A percentile compares a stretch with the other conserved stretches of the same genome.
phyloP scores from a whole-genome alignment of 257 asterid genomes.

The Phtheirospermum japonicum region DNA sequence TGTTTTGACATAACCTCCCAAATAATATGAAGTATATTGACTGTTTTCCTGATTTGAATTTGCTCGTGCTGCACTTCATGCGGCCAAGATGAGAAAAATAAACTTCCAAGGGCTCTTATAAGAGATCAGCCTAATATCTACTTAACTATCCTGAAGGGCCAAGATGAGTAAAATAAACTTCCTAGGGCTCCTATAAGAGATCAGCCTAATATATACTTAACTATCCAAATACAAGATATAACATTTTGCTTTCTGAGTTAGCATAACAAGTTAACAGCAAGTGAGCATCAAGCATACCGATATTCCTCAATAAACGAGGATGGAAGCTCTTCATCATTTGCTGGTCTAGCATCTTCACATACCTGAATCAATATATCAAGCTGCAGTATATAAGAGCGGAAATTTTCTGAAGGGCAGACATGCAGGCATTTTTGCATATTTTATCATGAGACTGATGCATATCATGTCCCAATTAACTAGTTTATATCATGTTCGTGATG shows the following conservation, averaged over 20 bases:
- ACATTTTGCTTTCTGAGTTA: constrained; percentile 18
- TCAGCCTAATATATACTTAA: constrained; percentile 8
- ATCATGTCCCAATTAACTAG: neutral
- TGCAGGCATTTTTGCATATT: neutral
- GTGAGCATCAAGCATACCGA: constrained; percentile 46
- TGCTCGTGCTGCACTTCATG: constrained; percentile 1
- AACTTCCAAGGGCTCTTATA: neutral
- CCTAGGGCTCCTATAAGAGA: neutral
- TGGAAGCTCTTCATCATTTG: constrained; percentile 90
- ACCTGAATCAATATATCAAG: constrained; percentile 46
- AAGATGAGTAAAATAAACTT: constrained; percentile 7
- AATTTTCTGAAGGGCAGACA: neutral
- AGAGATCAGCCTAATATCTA: constrained; percentile 3
- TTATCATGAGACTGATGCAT: constrained; percentile 5
- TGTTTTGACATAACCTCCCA: neutral
- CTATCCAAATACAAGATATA: neutral
- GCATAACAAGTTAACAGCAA: constrained; percentile 18
- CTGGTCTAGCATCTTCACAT: constrained; percentile 68
- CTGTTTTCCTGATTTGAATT: constrained; percentile 4
- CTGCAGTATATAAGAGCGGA: constrained; percentile 8
- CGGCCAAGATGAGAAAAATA: constrained; percentile 14
- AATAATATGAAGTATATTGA: neutral
- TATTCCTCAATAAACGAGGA: constrained; percentile 85
- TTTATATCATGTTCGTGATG: neutral
- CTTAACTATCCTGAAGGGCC: constrained; percentile 9